Percentiles rank a stretch among this genome's conserved stretches.
Conservation (phyloP, 495 filamentous ascomycete species). For the Neurospora sp. region DNA sequence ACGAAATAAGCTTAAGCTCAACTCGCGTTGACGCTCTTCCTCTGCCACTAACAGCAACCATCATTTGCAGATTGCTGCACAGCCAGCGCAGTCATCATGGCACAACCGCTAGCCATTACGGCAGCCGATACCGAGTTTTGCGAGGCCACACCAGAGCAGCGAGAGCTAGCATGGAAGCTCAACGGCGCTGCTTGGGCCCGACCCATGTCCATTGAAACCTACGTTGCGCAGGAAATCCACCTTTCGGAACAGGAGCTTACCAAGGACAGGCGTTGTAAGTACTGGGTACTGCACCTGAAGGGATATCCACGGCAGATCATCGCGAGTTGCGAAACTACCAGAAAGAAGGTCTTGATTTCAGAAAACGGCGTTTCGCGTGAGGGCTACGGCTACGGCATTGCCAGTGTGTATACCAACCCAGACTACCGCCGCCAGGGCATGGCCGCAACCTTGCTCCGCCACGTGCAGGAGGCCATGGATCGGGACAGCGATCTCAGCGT, state of each 20-base stretch:
- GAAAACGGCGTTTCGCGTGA: slow-evolving; percentile 40
- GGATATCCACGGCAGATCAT: slow-evolving; percentile 42
- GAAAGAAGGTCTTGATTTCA: slow-evolving; percentile 54
- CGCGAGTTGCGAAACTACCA: slow-evolving; percentile 69
- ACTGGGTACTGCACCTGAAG: slow-evolving; percentile 59
- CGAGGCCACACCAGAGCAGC: slow-evolving; percentile 16
- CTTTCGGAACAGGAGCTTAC: slow-evolving; percentile 48
- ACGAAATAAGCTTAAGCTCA: neutral
- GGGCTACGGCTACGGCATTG: slow-evolving; percentile 61
- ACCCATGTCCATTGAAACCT: slow-evolving; percentile 37
- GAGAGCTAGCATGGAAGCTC: slow-evolving; percentile 11
- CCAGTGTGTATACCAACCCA: slow-evolving; percentile 70
- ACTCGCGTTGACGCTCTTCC: neutral
- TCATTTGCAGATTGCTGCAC: neutral
- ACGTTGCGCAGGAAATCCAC: slow-evolving; percentile 55
- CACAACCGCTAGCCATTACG: slow-evolving; percentile 10
- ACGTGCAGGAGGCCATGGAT: slow-evolving; percentile 36
- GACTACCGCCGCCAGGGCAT: slow-evolving; percentile 67
- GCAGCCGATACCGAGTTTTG: slow-evolving; percentile 11
- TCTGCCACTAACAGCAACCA: neutral
- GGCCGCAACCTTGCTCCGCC: slow-evolving; percentile 46
- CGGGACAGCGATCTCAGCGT: slow-evolving; percentile 50
- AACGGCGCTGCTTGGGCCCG: slow-evolving; percentile 11
- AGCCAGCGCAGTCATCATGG: slow-evolving; percentile 8
- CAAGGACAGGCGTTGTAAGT: slow-evolving; percentile 48